Base-by-base conservation (phyloP, 257 asterid species). In the Nicotiana paniculata region DNA sequence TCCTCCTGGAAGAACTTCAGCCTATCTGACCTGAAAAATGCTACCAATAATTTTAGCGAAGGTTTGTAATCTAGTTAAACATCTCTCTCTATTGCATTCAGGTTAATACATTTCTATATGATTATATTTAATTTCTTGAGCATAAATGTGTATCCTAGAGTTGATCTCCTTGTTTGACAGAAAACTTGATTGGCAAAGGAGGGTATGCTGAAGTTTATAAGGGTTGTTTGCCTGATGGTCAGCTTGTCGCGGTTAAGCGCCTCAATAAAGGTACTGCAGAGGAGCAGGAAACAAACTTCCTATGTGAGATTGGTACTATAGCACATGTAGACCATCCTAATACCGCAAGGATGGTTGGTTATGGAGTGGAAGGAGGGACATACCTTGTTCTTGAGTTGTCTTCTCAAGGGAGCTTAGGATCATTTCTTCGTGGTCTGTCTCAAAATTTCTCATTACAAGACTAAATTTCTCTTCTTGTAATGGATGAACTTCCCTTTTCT, bases 271-370 rank as follows among this genome's bases (percentile, higher is more conserved):
- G 93, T 10, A 84, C 87, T 1, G 15, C 82, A 5, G 96, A 87
- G 51, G 93, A 93, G 64, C 87, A 87, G 67, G 81, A 82, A 35
- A 70, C 85, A 13, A 86, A 63, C 78, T 93, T 91, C 85, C 77
- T 93, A 46, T 89, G 91, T 4, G 97, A 93, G 83, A 81, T 93
- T 72, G 97, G 97, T 39, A 91, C 90, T 16, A 90, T 93, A 64
- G 97, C 96, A 48, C 97, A 93, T 69, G 88, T 93, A 21, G 81
- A 90, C 76, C 97, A 93, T 89, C 94, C 90, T 10, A 93, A 93
- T 74, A 91, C 93, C 33, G 94, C 96, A 15, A 91, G 86, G 86
- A 85, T 92, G 95, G 69, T 92, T 83, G 97, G 95, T 33, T 92
- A 91, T 84, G 97, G 95, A 62, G 93, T 89, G 77, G 94, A 93